Evolutionary conservation across 225 moss, liverwort and hornwort genomes (phyloP), one percentile per base, ranked within the genome.

Genomic region (Sphagnum tenellum): DNA sequence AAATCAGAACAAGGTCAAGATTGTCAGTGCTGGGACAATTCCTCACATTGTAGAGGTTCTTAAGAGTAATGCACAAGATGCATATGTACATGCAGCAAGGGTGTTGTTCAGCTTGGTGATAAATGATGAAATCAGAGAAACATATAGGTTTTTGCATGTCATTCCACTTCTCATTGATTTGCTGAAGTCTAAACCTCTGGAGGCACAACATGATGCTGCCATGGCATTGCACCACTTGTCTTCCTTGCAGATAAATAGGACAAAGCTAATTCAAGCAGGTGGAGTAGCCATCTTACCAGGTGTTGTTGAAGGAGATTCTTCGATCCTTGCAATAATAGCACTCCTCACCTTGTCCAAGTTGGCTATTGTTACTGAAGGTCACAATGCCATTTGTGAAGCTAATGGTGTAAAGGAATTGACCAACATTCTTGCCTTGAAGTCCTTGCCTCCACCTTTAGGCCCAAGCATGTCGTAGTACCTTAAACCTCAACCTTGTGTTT

Each of bases 181-280:
- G 47, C 65, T 98, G 66, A 77, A 83, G n/a, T 69, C 65, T 2
- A 84, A 79, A n/a, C 65, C 78, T 66, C 77, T 70, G 10, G 82
- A 81, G 50, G 81, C 88, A 9, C 85, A 82, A 65, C 69, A 87
- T 56, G 92, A 92, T 70, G 92, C 92, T 4, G 92, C 96, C 12
- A 92, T 98, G 96, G 96, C 96, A 45, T 72, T 92, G 14, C 92
- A 98, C 70, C 88, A 98, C 70, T 66, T 98, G 56, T 92, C 92
- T 7, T 84, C 92, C 52, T 79, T 81, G 5, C 92, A 85, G 52
- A 87, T 90, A 65, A 98, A 98, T 68, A 78, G 86, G 57, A 80
- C 68, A 67, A 98, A 98, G 79, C 88, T 98, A 57, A 80, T 90
- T 44, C 88, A 76, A 77, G 86, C 92, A 3, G 87, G 90, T 8